Evolutionary conservation across 768 basidiomycete species (phyloP), one percentile per base, ranked within the genome.

Genomic region (Lentinus tigrinus): DNA sequence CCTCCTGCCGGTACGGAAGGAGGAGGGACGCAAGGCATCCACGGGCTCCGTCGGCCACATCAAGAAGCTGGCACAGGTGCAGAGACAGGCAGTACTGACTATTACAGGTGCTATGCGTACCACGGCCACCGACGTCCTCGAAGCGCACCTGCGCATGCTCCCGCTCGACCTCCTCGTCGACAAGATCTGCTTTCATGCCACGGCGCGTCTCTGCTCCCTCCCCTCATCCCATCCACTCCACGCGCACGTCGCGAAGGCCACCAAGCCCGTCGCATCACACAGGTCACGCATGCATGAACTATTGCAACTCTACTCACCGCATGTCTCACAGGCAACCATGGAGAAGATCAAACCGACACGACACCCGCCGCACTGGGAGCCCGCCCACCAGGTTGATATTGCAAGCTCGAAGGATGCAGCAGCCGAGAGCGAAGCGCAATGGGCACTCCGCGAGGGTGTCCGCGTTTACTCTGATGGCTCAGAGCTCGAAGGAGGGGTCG

Each of bases 21-120:
- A n/a, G n/a, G n/a, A n/a, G n/a, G n/a, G n/a, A n/a, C n/a, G n/a
- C n/a, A n/a, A n/a, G n/a, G n/a, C n/a, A n/a, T n/a, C n/a, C n/a
- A 36, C 11, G 31, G 44, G 21, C 7, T 62, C 7, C 19, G 28
- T 23, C n/a, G 46, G 46, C 13, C 19, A 14, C 5, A 47, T 61
- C n/a, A 44, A 47, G 19, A 55, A 56, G 26, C 58, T 72, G 0
- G 43, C 55, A 3, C 42, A 44, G 4, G 58, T 70, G 3, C 71
- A 72, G 23, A 11, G 69, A 21, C 39, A 62, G 8, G 69, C 64
- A 0, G 52, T 56, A 0, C 1, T 69, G 0, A 34, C 40, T 8
- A 67, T 68, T 9, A 63, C 64, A 4, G 68, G 70, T 9, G 68
- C 63, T 1, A 56, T 72, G 60, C 39, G 56, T 2, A 47, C 69